Conservation (phyloP, 371 early-diverging fungal species). For the Apophysomyces elegans region DNA sequence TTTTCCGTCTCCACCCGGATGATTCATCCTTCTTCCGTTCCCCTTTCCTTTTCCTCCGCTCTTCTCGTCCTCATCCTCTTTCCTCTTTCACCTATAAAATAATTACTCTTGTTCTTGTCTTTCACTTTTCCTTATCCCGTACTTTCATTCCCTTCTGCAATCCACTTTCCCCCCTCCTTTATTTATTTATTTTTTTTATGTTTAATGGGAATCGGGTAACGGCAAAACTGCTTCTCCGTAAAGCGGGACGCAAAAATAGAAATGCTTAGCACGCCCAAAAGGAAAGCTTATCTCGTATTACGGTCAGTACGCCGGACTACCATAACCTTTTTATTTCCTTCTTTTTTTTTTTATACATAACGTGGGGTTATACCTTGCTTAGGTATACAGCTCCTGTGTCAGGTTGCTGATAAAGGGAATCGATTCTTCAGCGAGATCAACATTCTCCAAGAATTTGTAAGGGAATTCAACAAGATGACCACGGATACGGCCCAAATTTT, state of each 20-base stretch:
- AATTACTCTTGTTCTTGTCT: neutral
- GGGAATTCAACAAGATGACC: slow-evolving; percentile 83
- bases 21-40: slow-evolving; percentile 4
- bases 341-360: neutral
- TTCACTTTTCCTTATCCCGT: no score
- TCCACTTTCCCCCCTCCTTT: no score
- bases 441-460: slow-evolving; percentile 69
- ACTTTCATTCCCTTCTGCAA: no score
- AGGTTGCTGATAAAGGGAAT: slow-evolving; percentile 44
- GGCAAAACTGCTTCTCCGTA: no score
- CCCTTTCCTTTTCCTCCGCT: no score
- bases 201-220: no score
- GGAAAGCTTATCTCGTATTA: no score
- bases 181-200: no score
- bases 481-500: slow-evolving; percentile 50
- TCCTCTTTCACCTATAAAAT: neutral
- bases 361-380: slow-evolving; percentile 13
- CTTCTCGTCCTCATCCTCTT: neutral
- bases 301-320: neutral
- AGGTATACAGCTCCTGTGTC: slow-evolving; percentile 50
- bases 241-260: no score
- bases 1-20: slow-evolving; percentile 5
- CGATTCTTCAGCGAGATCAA: slow-evolving; percentile 49
- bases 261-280: no score
- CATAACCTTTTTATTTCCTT: neutral